phyloP scores from a whole-genome alignment of 1,284 basidiomycete species.

The Apiotrichum gamsii region DNA sequence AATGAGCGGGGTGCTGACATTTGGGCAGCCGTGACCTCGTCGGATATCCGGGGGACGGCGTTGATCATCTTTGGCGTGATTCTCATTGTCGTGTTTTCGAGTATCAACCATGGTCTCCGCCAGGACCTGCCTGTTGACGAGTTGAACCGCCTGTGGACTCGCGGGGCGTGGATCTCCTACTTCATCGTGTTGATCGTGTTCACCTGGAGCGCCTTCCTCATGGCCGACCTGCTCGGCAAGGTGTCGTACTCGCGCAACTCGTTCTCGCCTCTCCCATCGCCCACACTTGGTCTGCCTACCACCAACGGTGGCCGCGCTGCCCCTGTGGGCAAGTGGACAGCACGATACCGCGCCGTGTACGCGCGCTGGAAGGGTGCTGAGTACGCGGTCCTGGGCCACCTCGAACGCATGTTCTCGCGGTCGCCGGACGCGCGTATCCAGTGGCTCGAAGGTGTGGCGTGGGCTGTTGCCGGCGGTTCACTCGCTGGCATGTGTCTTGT shows the following conservation, averaged over 20 bases:
- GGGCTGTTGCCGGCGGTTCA: slow-evolving; percentile 83
- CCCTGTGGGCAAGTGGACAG: neutral
- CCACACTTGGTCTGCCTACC: slow-evolving; percentile 28
- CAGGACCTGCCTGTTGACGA: slow-evolving; percentile 51
- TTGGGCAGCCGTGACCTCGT: slow-evolving; percentile 38
- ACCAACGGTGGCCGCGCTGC: slow-evolving; percentile 15
- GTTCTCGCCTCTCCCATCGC: slow-evolving; percentile 51
- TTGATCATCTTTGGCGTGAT: slow-evolving; percentile 48
- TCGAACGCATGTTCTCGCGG: slow-evolving; percentile 69
- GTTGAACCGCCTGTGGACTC: slow-evolving; percentile 71
- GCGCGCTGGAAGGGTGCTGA: slow-evolving; percentile 53
- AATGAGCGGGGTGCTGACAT: slow-evolving; percentile 4
- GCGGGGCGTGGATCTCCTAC: slow-evolving; percentile 78
- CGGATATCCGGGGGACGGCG: slow-evolving; percentile 44
- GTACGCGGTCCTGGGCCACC: slow-evolving; percentile 54
- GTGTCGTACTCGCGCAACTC: slow-evolving; percentile 40
- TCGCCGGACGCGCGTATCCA: slow-evolving; percentile 74
- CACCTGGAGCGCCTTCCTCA: slow-evolving; percentile 61
- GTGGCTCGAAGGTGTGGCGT: slow-evolving; percentile 84
- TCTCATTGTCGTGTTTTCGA: slow-evolving; percentile 46
- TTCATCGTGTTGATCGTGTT: slow-evolving; percentile 70
- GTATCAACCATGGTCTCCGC: slow-evolving; percentile 47
- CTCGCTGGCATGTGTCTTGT: slow-evolving; percentile 81
- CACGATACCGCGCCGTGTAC: slow-evolving; percentile 10
- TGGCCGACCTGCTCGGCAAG: slow-evolving; percentile 35